Percentiles rank a stretch among this genome's conserved stretches.
Conservation (phyloP, 768 basidiomycete species). For the Pholiota microspora region DNA sequence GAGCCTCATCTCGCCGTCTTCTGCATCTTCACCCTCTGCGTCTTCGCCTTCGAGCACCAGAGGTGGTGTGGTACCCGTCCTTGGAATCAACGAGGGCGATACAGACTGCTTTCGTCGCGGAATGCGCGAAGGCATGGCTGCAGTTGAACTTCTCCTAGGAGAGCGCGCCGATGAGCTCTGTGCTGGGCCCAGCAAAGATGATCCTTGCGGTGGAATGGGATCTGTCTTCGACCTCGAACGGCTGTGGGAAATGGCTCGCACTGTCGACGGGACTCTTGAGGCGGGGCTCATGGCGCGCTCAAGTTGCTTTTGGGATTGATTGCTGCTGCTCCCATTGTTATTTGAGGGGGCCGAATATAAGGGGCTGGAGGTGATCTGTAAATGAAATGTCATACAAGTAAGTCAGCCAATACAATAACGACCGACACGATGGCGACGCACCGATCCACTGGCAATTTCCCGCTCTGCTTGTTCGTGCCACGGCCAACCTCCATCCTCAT, state of each 20-base stretch:
- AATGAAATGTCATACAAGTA: background rate
- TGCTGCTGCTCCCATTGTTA: constrained; percentile 8
- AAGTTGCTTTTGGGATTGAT: background rate
- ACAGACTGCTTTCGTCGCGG: background rate
- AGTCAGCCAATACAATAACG: background rate
- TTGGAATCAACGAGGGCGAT: constrained; percentile 3
- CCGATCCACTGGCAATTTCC: constrained; percentile 8
- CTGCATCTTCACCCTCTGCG: constrained; percentile 16
- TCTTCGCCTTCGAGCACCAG: constrained; percentile 5
- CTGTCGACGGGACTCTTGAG: background rate
- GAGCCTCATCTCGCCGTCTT: constrained; percentile 19
- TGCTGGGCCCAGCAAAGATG: background rate
- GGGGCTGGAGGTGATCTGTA: background rate
- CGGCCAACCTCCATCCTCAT: constrained; percentile 26
- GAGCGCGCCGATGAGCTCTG: background rate
- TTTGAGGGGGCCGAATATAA: constrained; percentile 12
- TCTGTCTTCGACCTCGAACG: constrained; percentile 20
- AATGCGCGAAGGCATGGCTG: constrained; percentile 8
- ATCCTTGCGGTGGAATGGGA: constrained; percentile 4
- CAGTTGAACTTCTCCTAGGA: constrained; percentile 17
- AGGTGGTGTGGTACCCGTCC: constrained; percentile 19
- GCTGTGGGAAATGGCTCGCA: constrained; percentile 3
- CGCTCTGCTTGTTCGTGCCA: constrained; percentile 18
- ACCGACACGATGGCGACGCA: constrained; percentile 7
- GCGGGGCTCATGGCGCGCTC: background rate